Base-by-base conservation (phyloP, 495 filamentous ascomycete genomes). In the Amorphotheca resinae region DNA sequence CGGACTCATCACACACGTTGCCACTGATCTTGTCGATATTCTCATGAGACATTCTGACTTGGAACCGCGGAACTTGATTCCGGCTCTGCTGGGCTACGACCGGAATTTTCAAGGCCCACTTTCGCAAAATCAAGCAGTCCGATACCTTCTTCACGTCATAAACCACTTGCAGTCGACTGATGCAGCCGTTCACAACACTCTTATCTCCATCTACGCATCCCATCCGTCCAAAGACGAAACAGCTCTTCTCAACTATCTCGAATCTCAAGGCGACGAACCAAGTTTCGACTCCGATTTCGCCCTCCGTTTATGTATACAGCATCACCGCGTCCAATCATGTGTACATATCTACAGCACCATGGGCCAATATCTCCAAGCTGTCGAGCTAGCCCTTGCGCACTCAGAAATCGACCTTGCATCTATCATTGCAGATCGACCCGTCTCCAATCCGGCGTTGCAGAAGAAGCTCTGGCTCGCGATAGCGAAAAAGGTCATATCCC, bases 231-330 rank as follows among this genome's bases (percentile, higher is more conserved):
- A 72, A 30, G 84, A 91, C 37, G 91, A 96, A 62, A 74, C 80
- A 2, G 81, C 79, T 4, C 76, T 98, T 12, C 76, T 95, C 16
- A 70, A 77, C 4, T 98, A 98, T 58, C 79, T 98, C 9, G 81
- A 94, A 61, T 73, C 74, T 4, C 81, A 85, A 47, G 58, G 61
- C 15, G 59, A 69, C 28, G 63, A 68, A 35, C 84, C 81, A 36
- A 70, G 76, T 30, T 98, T 93, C 58, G 91, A 98, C 59, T 81
- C 84, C n/a, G 91, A 98, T 62, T 98, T 98, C 64, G 91, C 93
- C 1, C 77, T 98, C 17, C 80, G 91, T 14, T 73, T 96, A 18
- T 98, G 91, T 61, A 95, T 96, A 44, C 81, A 94, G 50, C 77
- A 98, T 58, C 74, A 84, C 52, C 82, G 93, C 44, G 82, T 95